Evolutionary conservation across 2,329 filamentous ascomycete species (phyloP).

Genomic region (Penicillium sp.): DNA sequence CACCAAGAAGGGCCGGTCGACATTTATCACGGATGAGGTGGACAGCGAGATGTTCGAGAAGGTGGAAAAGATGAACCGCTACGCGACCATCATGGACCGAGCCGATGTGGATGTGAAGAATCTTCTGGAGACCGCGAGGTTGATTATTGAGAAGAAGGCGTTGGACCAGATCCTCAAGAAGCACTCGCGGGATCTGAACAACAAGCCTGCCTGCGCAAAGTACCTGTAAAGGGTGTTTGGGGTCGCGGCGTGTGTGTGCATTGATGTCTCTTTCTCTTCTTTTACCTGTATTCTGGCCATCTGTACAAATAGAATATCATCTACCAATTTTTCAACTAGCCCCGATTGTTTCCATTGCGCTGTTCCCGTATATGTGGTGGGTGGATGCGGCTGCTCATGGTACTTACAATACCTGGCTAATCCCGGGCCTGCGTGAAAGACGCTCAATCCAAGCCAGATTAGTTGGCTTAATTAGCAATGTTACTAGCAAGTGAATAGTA

Average conservation of each 20-base stretch:
- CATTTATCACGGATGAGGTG: slow-evolving; percentile 69
- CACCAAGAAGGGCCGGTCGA: slow-evolving; percentile 66
- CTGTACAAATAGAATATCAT: slow-evolving; percentile 39
- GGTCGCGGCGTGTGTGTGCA: slow-evolving; percentile 6
- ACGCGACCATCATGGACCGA: slow-evolving; percentile 69
- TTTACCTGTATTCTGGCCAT: slow-evolving; percentile 21
- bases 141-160: slow-evolving; percentile 83
- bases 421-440: background rate
- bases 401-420: background rate
- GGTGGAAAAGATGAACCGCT: slow-evolving; percentile 63
- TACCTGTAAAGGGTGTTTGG: slow-evolving; percentile 26
- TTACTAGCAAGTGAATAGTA: background rate
- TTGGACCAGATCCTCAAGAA: slow-evolving; percentile 71
- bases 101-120: slow-evolving; percentile 96
- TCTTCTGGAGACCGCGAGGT: slow-evolving; percentile 76
- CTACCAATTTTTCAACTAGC: background rate
- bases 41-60: slow-evolving; percentile 67
- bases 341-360: too few species aligned
- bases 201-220: slow-evolving; percentile 36
- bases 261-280: slow-evolving; percentile 12
- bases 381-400: background rate
- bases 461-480: background rate
- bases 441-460: background rate
- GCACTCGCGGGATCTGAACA: slow-evolving; percentile 56
- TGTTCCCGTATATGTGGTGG: background rate